Evolutionary conservation across 2,329 filamentous ascomycete genomes (phyloP), one percentile per base, ranked within the genome.

Genomic region (Fusarium fracticaudum): DNA sequence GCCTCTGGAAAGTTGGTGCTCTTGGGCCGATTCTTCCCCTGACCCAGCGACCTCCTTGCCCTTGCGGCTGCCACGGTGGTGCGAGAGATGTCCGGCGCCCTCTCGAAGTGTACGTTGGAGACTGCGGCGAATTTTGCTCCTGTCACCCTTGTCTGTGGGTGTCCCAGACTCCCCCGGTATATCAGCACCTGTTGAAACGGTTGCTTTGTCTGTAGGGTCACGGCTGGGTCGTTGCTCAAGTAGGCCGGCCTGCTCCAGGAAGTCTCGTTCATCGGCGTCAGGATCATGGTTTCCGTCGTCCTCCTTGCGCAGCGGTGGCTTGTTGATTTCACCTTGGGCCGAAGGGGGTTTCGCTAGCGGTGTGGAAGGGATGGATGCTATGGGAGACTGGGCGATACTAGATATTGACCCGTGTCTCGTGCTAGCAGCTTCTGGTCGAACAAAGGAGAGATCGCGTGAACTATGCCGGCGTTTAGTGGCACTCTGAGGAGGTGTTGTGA

Each of bases 91-190:
- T 67, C 86, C 92, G 77, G 86, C 93, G 84, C 92, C 89, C 77
- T 98, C 96, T 73, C 96, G 91, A 66, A 98, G 88, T 18, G 95
- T 98, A 65, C 95, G 93, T 77, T 98, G 96, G 20, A 98, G 85
- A 80, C 95, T 98, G 71, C 95, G 91, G 31, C 96, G 92, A 58
- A 95, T 91, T 80, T 92, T 94, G 65, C 87, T 91, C 72, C 86
- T 87, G 48, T 92, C 91, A 50, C 86, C 83, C 59, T 83, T 83
- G 29, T 87, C 85, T 31, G 75, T 69, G 11, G 84, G 82, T 24
- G 83, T 78, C 44, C 82, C 82, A 33, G 76, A 60, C 47, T 79
- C 78, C 2, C 79, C 78, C 14, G 80, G 77, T 20, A 72, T 75
- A 24, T 79, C 85, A 65, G 70, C 81, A 61, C 72, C 80, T 43